Conservation (phyloP, 225 moss, liverwort and hornwort species). For the Straminergon stramineum region DNA sequence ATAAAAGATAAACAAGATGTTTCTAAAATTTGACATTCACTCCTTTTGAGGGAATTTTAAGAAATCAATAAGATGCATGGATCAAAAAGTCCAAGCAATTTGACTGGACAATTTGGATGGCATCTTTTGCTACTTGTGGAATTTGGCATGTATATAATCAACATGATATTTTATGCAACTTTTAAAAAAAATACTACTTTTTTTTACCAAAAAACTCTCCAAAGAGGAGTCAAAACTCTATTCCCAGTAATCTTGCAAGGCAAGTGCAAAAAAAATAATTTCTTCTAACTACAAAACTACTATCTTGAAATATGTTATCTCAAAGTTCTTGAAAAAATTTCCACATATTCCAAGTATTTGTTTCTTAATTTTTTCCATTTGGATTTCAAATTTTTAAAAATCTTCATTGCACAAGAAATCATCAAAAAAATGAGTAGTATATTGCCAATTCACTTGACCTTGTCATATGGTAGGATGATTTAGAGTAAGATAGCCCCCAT, state of each 20-base stretch:
- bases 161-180: not conserved
- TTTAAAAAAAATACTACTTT: not conserved
- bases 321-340: not conserved
- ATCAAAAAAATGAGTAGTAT: not conserved
- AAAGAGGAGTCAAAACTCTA: not conserved
- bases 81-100: too few species aligned
- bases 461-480: accelerated
- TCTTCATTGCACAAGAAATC: not conserved
- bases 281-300: not conserved
- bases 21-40: not conserved
- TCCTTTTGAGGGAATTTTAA: too few species aligned
- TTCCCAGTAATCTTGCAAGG: not conserved
- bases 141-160: not conserved
- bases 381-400: not conserved
- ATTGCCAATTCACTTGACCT: not conserved
- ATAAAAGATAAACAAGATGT: not conserved
- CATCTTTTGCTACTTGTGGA: not conserved
- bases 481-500: not conserved
- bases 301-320: not conserved
- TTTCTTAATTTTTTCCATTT: not conserved
- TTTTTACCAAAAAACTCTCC: not conserved
- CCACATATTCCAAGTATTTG: not conserved
- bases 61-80: too few species aligned
- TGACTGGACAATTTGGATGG: too few species aligned
- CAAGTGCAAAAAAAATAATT: not conserved